These are phyloP conservation scores for Thermothelomyces thermophilus DNA, from an alignment of 2,329 filamentous ascomycete species.

Conservation along the genomic window DNA sequence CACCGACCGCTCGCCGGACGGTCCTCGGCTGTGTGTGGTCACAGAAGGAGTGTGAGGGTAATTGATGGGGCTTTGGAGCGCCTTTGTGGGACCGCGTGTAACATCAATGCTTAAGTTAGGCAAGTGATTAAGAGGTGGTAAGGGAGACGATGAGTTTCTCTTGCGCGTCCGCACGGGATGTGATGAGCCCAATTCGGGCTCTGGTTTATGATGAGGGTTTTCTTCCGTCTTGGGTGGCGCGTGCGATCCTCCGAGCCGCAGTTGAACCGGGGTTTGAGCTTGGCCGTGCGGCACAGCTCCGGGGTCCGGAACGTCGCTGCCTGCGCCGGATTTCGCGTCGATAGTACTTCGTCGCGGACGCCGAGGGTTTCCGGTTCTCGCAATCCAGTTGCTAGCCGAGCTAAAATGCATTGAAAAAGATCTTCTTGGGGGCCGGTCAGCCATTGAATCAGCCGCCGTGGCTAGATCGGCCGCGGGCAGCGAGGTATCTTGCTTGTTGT, in stretches of 20 bases:
- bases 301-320: slow-evolving; percentile 50
- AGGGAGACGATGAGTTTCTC: slow-evolving; percentile 44
- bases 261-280: slow-evolving; percentile 22
- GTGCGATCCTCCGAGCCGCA: slow-evolving; percentile 26
- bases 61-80: slow-evolving; percentile 37
- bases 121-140: slow-evolving; percentile 47
- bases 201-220: slow-evolving; percentile 26
- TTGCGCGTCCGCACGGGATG: slow-evolving; percentile 23
- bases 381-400: slow-evolving; percentile 51
- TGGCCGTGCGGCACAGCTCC: slow-evolving; percentile 28
- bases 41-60: slow-evolving; percentile 27
- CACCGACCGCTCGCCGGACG: slow-evolving; percentile 49
- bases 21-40: slow-evolving; percentile 37
- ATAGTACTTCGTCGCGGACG: slow-evolving; percentile 44
- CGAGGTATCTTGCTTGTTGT: slow-evolving; percentile 6
- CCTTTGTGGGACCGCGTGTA: slow-evolving; percentile 36
- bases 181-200: slow-evolving; percentile 21
- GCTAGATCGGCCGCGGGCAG: slow-evolving; percentile 13
- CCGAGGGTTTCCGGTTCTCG: slow-evolving; percentile 50
- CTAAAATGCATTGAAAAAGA: slow-evolving; percentile 56
- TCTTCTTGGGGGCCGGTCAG: slow-evolving; percentile 38
- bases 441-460: slow-evolving; percentile 15
- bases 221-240: slow-evolving; percentile 26
- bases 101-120: slow-evolving; percentile 51
- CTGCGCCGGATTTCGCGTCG: slow-evolving; percentile 37